Evolutionary conservation across 2,329 filamentous ascomycete genomes (phyloP).

Genomic region (Colletotrichum kahawae): DNA sequence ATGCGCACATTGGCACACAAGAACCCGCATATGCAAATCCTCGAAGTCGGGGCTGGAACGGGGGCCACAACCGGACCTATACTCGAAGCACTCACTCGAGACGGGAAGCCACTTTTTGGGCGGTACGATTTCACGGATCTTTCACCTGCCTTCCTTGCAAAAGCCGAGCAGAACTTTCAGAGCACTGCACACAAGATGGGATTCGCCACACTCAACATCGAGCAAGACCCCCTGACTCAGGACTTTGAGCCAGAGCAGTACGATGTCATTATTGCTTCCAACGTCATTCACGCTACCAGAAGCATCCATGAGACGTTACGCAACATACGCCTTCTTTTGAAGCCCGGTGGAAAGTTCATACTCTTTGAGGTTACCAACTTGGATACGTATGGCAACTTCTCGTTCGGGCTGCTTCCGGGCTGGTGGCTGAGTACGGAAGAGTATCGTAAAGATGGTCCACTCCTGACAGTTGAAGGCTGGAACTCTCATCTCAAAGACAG

Average conservation of each 20-base stretch:
- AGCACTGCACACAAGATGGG: slow-evolving; percentile 6
- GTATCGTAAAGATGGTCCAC: background rate
- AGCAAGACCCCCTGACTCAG: slow-evolving; percentile 29
- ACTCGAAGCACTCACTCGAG: background rate
- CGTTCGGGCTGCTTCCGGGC: background rate
- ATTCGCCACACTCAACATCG: slow-evolving; percentile 33
- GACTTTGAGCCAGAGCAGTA: slow-evolving; percentile 28
- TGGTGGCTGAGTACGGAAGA: background rate
- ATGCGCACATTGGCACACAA: background rate
- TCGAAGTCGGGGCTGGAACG: background rate
- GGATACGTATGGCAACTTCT: background rate
- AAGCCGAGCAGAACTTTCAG: background rate
- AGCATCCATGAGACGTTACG: slow-evolving; percentile 25
- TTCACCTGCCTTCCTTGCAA: background rate
- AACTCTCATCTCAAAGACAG: background rate
- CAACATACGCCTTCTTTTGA: slow-evolving; percentile 29
- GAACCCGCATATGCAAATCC: background rate
- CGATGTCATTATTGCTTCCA: slow-evolving; percentile 33
- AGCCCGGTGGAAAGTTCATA: slow-evolving; percentile 33
- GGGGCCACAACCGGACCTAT: background rate
- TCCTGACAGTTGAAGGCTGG: background rate
- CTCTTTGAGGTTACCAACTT: background rate
- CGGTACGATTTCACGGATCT: background rate
- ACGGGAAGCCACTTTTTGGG: background rate
- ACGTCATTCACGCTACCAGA: slow-evolving; percentile 32